phyloP scores from a whole-genome alignment of 2,329 filamentous ascomycete genomes.

The Fusarium staphyleae region DNA sequence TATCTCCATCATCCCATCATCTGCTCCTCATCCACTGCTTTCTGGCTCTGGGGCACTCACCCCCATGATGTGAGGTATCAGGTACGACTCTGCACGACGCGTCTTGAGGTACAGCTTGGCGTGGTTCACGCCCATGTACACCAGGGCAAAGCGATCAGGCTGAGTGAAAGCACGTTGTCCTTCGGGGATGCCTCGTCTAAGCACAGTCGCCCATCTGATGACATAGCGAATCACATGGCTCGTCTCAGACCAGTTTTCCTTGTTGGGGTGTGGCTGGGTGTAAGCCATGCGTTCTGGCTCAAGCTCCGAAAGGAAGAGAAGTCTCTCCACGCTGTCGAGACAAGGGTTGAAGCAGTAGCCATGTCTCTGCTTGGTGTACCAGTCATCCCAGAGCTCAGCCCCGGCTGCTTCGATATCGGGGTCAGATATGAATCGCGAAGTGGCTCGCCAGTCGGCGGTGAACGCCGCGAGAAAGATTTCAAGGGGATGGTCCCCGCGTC shows the following conservation, averaged over 20 bases:
- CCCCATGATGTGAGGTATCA: no score
- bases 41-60: no score
- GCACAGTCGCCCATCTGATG: background rate
- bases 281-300: conserved; percentile 13
- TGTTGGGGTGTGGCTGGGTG: conserved; percentile 8
- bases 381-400: conserved; percentile 9
- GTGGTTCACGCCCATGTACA: no score
- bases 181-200: background rate
- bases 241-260: conserved; percentile 9
- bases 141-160: no score
- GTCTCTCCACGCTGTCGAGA: background rate
- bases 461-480: no score
- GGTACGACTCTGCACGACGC: no score
- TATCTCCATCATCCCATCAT: no score
- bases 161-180: no score
- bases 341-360: background rate
- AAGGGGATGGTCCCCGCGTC: no score
- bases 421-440: background rate
- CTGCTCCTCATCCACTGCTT: no score
- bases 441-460: no score
- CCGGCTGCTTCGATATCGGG: background rate
- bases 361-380: background rate
- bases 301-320: background rate
- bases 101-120: no score
- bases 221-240: conserved; percentile 10